A percentile compares a stretch with the other conserved stretches of the same genome.
Conservation (phyloP, 352 stramenopile species). For the Peronosclerospora sorghi region DNA sequence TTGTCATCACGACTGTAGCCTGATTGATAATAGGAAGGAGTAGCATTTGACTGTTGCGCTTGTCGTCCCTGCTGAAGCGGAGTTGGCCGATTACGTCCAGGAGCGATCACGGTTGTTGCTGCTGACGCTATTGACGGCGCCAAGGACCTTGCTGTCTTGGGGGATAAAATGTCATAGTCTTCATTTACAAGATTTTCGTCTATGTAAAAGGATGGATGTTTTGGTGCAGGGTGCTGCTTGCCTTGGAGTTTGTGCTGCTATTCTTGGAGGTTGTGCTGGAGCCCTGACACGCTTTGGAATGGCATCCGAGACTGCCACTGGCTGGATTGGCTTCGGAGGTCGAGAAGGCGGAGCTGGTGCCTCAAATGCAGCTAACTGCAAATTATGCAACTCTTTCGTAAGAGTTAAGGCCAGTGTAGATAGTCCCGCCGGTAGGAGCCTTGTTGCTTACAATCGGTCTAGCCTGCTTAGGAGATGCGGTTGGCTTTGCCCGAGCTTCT, state of each 20-base stretch:
- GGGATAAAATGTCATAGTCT: conserved; percentile 20
- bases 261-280: conserved; percentile 1
- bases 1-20: conserved; percentile 6
- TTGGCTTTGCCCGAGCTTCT: conserved; percentile 7
- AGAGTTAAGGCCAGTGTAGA: conserved; percentile 17
- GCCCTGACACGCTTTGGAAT: conserved; percentile 12
- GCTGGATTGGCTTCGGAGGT: conserved; percentile 16
- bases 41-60: conserved; percentile 8
- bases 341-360: conserved; percentile 13
- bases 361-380: conserved; percentile 22
- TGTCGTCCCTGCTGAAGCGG: conserved; percentile 17
- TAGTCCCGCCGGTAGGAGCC: conserved; percentile 9
- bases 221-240: conserved; percentile 5
- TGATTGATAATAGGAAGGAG: conserved; percentile 16
- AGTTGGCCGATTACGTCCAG: conserved; percentile 21
- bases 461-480: conserved; percentile 5
- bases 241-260: too few species aligned
- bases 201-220: conserved; percentile 10
- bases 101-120: conserved; percentile 14
- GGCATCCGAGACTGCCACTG: conserved; percentile 10
- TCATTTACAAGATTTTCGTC: conserved; percentile 3
- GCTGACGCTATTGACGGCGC: conserved; percentile 20
- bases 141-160: conserved; percentile 19
- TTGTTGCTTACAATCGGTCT: conserved; percentile 5
- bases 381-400: conserved; percentile 19